Base-by-base conservation (phyloP, 805 yeast species). In the Pichia thaimueangensis region DNA sequence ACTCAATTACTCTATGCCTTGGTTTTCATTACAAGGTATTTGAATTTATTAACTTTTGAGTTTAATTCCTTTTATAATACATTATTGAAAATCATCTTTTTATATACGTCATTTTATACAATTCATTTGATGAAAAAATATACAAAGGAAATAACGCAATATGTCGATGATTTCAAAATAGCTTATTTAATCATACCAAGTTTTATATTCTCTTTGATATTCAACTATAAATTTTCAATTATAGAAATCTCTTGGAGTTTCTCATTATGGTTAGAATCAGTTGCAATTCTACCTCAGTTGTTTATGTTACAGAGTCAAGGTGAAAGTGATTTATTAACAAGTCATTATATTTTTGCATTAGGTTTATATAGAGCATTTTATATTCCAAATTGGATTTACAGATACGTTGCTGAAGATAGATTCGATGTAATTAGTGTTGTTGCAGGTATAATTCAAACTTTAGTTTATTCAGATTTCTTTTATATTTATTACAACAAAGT, bases 311-410 rank as follows among this genome's bases (percentile, higher is more conserved):
- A 89, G 58, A 81, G 83, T 51, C 79, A 91, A 2, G 96, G 96
- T 15, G 83, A 84, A 54, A 89, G 96, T 4, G 84, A 85, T 60
- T 75, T 85, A 48, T 71, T 93, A 57, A 93, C 97, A 3, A 74
- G 82, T 39, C 97, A 93, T 63, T 93, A 93, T 63, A 86, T 93
- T 48, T 89, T 91, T 62, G 95, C 97, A 1, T 69, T 93, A 58
- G 98, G 98, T 13, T 52, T 83, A 3, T 93, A 93, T 70, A 73
- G 98, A 52, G 84, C 91, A 0, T 69, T 93, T 39, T 93, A 93
- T 61, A 78, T 93, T 52, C 94, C 95, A 50, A 93, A 91, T 65
- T 93, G 98, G 98, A 60, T 88, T 51, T 93, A 88, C 73, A 78
- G 97, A 62, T 86, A 81, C 66, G 66, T 66, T 47, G 63, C 72